phyloP scores from a whole-genome alignment of 2,329 filamentous ascomycete species.

The Scytalidium sp. region DNA sequence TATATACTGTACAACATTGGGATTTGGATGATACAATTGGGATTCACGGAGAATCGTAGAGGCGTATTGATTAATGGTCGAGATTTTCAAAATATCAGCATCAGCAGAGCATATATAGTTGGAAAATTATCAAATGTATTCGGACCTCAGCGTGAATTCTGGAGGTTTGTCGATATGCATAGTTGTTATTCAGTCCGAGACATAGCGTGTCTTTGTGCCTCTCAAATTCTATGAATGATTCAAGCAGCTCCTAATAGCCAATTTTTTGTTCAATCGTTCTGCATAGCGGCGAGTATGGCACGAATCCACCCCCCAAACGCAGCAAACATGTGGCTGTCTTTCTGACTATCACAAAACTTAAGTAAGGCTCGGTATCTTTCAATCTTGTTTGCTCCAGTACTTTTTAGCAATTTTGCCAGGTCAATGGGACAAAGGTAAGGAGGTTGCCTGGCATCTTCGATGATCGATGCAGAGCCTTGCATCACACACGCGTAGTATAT shows the following conservation, averaged over 20 bases:
- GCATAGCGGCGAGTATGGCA: slow-evolving; percentile 17
- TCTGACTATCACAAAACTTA: slow-evolving; percentile 39
- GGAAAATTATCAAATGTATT: background rate
- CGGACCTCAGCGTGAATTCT: background rate
- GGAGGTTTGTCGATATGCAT: background rate
- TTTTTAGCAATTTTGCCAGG: slow-evolving; percentile 47
- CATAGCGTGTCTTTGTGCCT: too few relatives aligned
- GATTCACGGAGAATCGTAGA: background rate
- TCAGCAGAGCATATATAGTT: background rate
- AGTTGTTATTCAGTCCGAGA: too few relatives aligned
- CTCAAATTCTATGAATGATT: background rate
- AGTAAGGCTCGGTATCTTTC: slow-evolving; percentile 38
- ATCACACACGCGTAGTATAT: slow-evolving; percentile 62
- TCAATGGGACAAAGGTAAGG: slow-evolving; percentile 62
- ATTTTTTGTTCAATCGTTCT: background rate
- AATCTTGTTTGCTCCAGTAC: slow-evolving; percentile 24
- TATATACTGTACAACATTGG: background rate
- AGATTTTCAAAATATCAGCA: background rate
- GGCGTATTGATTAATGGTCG: background rate
- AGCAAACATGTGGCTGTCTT: slow-evolving; percentile 40
- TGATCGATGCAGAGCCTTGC: slow-evolving; percentile 55
- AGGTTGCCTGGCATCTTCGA: slow-evolving; percentile 59
- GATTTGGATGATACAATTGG: background rate
- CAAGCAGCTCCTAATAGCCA: background rate
- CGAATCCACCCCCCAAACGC: slow-evolving; percentile 43